Conservation (phyloP, 768 basidiomycete genomes). For the Mycena vitilis region DNA sequence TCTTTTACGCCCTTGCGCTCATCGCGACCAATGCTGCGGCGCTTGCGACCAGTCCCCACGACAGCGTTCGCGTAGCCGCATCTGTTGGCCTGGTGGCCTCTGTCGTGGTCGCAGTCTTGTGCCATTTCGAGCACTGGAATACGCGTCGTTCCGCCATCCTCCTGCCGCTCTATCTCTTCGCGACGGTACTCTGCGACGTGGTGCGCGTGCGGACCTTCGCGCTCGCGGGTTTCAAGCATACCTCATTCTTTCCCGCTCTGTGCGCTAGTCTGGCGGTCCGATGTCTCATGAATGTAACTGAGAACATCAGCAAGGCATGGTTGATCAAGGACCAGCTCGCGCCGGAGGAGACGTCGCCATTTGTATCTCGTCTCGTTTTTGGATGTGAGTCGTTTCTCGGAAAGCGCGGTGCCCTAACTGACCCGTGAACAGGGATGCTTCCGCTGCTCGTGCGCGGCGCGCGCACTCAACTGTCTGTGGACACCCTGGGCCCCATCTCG, state of each 20-base stretch:
- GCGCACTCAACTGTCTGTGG: constrained; percentile 9
- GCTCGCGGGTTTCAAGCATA: neutral
- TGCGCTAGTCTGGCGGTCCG: constrained; percentile 14
- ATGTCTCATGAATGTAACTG: constrained; percentile 14
- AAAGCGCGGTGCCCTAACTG: neutral
- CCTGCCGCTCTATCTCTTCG: constrained; percentile 7
- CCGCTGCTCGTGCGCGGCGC: constrained; percentile 15
- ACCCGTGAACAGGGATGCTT: constrained; percentile 4
- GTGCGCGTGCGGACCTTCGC: constrained; percentile 17
- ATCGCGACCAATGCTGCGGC: constrained; percentile 12
- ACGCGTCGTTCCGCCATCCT: constrained; percentile 14
- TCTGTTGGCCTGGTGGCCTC: constrained; percentile 9
- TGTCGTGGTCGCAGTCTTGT: neutral
- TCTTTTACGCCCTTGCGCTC: constrained; percentile 8
- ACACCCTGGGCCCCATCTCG: constrained; percentile 18
- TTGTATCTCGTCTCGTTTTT: constrained; percentile 18
- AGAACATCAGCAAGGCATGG: constrained; percentile 22
- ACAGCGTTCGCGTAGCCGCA: constrained; percentile 15
- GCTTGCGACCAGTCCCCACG: constrained; percentile 13
- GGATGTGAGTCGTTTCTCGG: constrained; percentile 6
- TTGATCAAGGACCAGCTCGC: constrained; percentile 9
- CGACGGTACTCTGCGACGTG: constrained; percentile 14
- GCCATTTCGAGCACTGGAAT: constrained; percentile 20
- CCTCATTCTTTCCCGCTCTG: constrained; percentile 5
- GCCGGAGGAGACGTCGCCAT: constrained; percentile 13